Conservation (phyloP, 164 flowering plant genomes). For the Vitis rotundifolia region DNA sequence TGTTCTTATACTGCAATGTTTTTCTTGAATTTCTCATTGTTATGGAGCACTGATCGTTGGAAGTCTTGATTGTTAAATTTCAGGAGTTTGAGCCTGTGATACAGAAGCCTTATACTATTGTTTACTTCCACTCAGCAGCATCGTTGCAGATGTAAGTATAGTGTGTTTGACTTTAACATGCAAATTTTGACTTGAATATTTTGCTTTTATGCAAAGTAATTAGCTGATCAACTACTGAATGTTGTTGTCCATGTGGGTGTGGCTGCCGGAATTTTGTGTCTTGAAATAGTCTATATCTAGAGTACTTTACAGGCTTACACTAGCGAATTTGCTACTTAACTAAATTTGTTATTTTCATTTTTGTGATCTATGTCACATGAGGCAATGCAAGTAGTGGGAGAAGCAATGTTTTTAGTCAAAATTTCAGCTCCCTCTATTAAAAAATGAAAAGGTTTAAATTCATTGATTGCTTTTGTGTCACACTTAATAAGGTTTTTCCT, state of each 20-base stretch:
- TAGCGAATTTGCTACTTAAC: too few relatives aligned
- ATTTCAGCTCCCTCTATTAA: too few relatives aligned
- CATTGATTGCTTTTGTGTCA: too few relatives aligned
- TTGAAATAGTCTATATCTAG: too few relatives aligned
- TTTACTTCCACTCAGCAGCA: slow-evolving; percentile 97
- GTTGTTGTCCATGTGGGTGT: background rate
- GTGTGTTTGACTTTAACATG: background rate
- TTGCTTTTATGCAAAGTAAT: background rate
- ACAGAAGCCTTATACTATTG: slow-evolving; percentile 93
- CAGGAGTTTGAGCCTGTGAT: slow-evolving; percentile 98
- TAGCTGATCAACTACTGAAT: background rate
- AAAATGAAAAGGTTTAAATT: too few relatives aligned
- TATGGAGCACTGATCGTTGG: background rate
- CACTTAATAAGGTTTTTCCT: too few relatives aligned
- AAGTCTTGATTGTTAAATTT: slow-evolving; percentile 17
- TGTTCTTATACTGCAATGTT: background rate
- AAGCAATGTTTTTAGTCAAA: too few relatives aligned
- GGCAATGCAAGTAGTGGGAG: too few relatives aligned
- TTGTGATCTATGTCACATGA: too few relatives aligned
- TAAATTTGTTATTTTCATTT: too few relatives aligned
- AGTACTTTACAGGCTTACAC: too few relatives aligned
- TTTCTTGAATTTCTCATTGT: background rate
- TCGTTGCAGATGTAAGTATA: slow-evolving; percentile 83
- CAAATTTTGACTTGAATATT: background rate
- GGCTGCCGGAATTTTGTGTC: too few relatives aligned